Base-by-base conservation (phyloP, 2,329 filamentous ascomycete genomes). In the Coniochaeta sp. region DNA sequence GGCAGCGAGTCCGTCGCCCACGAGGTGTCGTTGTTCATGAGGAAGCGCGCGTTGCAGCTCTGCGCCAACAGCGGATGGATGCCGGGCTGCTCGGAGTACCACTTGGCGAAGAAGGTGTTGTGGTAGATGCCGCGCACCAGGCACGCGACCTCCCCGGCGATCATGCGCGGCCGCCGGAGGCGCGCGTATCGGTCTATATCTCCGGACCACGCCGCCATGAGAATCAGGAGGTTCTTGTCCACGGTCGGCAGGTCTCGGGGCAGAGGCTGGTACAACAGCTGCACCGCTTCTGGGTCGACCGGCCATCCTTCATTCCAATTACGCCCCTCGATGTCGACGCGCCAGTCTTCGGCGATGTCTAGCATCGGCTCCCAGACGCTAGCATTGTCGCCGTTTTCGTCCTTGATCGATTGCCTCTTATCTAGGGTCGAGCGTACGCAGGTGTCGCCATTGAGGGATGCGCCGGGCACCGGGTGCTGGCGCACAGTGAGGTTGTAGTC, bases 181-280 rank as follows among this genome's bases (percentile, higher is more conserved):
- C 68, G 63, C 0, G 52, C 50, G 31, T 71, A 72, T 9, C 65
- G 60, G 52, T 73, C 69, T 27, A 71, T 57, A 38, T 72, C 57
- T 10, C 30, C 68, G 10, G 61, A 51, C 27, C 65, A 69, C 5
- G 67, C 67, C 2, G 69, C 67, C 55, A 65, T 62, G 8, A 60
- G 54, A 24, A 70, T 66, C 6, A 71, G 60, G 1, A 67, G 46
- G 47, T 70, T 63, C 51, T 72, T 72, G 45, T 67, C 58, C 2
- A 64, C 55, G 0, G 56, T 57, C 4, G 68, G 70, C 6, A 71
- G 59, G 52, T 70, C 63, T 7, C 33, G 38, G 4, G 67, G 68
- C 2, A 72, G 59, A 6, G 66, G 67, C 8, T 49, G 51, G 18
- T 58, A 63, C 1, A 71, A 55, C 0, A 67, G 54, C 12, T 46